These are phyloP conservation scores for Trifolium pratense DNA, from an alignment of 306 rosid species.

Conservation along the genomic window DNA sequence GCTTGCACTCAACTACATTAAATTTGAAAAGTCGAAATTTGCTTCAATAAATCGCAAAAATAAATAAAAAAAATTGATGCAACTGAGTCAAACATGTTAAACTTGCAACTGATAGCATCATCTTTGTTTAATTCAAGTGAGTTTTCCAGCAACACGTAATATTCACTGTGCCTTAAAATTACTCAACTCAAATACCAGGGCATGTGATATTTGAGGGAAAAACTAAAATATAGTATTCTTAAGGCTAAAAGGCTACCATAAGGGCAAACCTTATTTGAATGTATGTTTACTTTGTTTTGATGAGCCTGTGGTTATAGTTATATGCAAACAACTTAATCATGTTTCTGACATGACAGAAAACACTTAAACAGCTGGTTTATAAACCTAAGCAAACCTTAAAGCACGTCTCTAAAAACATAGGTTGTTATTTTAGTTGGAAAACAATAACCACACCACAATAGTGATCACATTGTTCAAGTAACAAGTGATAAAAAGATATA, in stretches of 20 bases:
- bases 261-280: background rate
- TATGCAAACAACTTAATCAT: background rate
- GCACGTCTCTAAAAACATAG: background rate
- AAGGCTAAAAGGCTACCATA: background rate
- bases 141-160: too few species aligned
- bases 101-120: too few species aligned
- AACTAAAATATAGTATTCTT: background rate
- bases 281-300: background rate
- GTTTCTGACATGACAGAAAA: background rate
- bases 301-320: background rate
- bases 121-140: too few species aligned
- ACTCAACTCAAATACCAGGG: too few species aligned
- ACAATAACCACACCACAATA: constrained; percentile 5
- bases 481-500: background rate
- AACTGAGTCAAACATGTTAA: too few species aligned
- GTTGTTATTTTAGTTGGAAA: constrained; percentile 8
- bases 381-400: background rate
- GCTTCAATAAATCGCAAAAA: too few species aligned
- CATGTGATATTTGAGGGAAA: too few species aligned
- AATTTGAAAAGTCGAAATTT: too few species aligned
- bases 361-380: background rate
- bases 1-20: too few species aligned
- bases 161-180: too few species aligned
- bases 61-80: too few species aligned
- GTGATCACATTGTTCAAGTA: background rate